These are phyloP conservation scores for Paxillus rubicundulus DNA, from an alignment of 768 basidiomycete species.

Conservation along the genomic window DNA sequence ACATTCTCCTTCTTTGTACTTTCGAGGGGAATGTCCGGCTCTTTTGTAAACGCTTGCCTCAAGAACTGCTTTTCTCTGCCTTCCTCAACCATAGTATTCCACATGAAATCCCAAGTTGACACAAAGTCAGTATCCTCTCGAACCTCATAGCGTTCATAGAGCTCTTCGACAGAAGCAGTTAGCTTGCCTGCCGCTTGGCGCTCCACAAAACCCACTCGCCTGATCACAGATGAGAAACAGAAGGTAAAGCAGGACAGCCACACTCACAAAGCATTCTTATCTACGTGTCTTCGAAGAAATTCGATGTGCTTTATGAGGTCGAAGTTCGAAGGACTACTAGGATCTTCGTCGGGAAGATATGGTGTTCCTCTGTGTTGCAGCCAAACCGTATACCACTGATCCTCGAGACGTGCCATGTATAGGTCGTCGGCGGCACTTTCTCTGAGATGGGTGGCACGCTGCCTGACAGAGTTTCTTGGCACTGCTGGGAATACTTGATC, in stretches of 20 bases:
- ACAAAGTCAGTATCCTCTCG: slow-evolving; percentile 39
- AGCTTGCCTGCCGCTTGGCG: slow-evolving; percentile 38
- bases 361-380: slow-evolving; percentile 62
- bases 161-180: slow-evolving; percentile 42
- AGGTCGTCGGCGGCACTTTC: slow-evolving; percentile 64
- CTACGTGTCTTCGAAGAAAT: slow-evolving; percentile 76
- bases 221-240: slow-evolving; percentile 28
- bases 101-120: slow-evolving; percentile 72
- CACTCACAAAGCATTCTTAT: slow-evolving; percentile 84
- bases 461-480: slow-evolving; percentile 69
- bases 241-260: neutral
- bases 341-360: slow-evolving; percentile 69
- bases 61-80: slow-evolving; percentile 68
- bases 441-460: slow-evolving; percentile 59
- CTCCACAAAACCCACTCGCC: slow-evolving; percentile 63
- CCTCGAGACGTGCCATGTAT: slow-evolving; percentile 77
- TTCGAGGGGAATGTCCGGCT: slow-evolving; percentile 31
- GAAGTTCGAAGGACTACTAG: slow-evolving; percentile 66
- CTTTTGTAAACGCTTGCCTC: slow-evolving; percentile 51
- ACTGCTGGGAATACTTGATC: slow-evolving; percentile 79
- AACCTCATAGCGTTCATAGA: slow-evolving; percentile 50
- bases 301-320: slow-evolving; percentile 78
- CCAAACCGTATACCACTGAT: slow-evolving; percentile 82
- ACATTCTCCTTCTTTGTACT: slow-evolving; percentile 35
- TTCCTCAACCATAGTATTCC: slow-evolving; percentile 70